Conservation (phyloP, 371 early-diverging fungal species). For the Gilbertella persicaria region DNA sequence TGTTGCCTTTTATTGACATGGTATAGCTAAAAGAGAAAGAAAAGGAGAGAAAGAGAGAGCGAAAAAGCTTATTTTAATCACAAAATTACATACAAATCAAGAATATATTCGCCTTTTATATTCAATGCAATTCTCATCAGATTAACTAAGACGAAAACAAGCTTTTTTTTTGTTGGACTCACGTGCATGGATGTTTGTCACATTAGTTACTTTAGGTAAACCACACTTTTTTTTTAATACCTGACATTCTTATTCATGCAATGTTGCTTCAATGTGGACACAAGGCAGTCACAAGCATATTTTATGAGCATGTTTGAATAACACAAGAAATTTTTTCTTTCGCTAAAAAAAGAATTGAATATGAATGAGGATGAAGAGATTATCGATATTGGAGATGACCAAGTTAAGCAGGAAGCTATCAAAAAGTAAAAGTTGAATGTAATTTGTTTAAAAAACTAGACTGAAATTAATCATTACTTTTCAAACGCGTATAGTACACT, state of each 20-base stretch:
- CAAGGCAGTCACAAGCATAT: too few relatives aligned
- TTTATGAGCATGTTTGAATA: too few relatives aligned
- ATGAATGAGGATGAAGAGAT: slow-evolving; percentile 28
- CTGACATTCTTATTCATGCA: too few relatives aligned
- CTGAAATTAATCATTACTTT: too few relatives aligned
- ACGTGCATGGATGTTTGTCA: not conserved
- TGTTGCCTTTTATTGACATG: not conserved
- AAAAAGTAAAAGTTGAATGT: not conserved
- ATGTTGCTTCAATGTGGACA: too few relatives aligned
- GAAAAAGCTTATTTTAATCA: slow-evolving; percentile 1
- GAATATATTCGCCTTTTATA: slow-evolving; percentile 5
- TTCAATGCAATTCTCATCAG: too few relatives aligned
- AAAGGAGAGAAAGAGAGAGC: not conserved
- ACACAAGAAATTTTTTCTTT: too few relatives aligned
- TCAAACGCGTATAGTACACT: too few relatives aligned
- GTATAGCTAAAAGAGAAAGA: not conserved
- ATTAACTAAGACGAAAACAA: too few relatives aligned
- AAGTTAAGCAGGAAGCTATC: slow-evolving; percentile 8
- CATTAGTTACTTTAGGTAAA: too few relatives aligned
- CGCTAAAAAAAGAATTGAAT: slow-evolving; percentile 2
- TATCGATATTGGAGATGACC: slow-evolving; percentile 34
- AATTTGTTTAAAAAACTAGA: too few relatives aligned
- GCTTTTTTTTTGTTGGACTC: not conserved
- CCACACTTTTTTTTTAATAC: too few relatives aligned
- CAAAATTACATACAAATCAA: slow-evolving; percentile 2